Evolutionary conservation across 305 asterid species (phyloP), one percentile per base, ranked within the genome.

Genomic region (Caryopteris hybrid): DNA sequence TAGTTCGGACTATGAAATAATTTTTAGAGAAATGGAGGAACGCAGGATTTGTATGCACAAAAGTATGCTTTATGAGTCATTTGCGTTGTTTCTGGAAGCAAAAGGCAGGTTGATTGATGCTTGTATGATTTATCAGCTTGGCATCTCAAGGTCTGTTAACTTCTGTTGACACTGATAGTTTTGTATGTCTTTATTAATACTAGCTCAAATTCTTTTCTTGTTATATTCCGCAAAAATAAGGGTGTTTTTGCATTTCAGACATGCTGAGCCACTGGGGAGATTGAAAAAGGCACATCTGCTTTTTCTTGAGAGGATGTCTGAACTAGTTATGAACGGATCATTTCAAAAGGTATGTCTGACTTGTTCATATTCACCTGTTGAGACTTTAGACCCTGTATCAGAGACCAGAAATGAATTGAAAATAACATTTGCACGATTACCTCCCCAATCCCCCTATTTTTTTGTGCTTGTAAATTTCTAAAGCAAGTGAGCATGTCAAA

Each of bases 301-400:
- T 56, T 94, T 94, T 85, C 96, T 94, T 0, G 99, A 94, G 85
- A 86, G 97, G 78, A 81, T 91, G 79, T 94, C 97, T 0, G 99
- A 91, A 70, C 77, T 56, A 66, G 92, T 87, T 59, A 70, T 58
- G 25, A 70, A 73, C 64, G 86, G 80, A 69, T 79, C 95, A 34
- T 58, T 71, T 66, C 83, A 78, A 71, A 88, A 80, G 97, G 99
- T 91, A 79, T 78, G 69, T 36, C 55, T 18, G 50, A 52, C 52
- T 61, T 38, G 9, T 70, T 57, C 46, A 46, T 64, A 42, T 65
- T 36, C 38, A 61, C 11, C 21, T 29, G 17, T 34, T 57, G 69
- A 41, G 8, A 6, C 41, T 52, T 47, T 16, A 43, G 48, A 42
- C 22, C 27, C 62, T 21, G 14, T 16, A 36, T 51, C 25, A 69